Evolutionary conservation across 2,329 filamentous ascomycete species (phyloP).

Genomic region (Trichoderma arundinaceum): DNA sequence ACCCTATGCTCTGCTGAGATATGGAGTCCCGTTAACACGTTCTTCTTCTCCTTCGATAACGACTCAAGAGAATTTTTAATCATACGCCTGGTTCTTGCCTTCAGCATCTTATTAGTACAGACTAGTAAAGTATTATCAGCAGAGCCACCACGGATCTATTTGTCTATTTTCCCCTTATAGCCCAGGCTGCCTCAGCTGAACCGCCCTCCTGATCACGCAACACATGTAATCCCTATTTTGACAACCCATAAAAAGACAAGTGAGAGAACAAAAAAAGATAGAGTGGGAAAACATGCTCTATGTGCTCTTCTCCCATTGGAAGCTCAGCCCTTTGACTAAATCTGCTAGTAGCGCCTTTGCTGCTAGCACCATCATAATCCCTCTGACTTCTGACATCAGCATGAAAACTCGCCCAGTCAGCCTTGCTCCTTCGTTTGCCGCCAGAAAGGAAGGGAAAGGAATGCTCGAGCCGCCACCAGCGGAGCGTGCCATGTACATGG

Average conservation of each 20-base stretch:
- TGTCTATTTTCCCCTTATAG: too few relatives aligned
- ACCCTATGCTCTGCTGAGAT: conserved; percentile 10
- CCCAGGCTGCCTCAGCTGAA: neutral
- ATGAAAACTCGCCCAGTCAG: conserved; percentile 7
- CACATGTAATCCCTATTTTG: neutral
- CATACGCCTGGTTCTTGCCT: neutral
- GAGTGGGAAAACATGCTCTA: neutral
- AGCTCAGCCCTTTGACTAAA: neutral
- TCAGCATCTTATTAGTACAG: neutral
- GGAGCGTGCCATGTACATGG: neutral
- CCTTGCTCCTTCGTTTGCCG: conserved; percentile 7
- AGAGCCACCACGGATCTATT: conserved; percentile 5
- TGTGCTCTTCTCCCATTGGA: conserved; percentile 1
- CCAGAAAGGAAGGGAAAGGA: neutral
- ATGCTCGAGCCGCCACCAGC: neutral
- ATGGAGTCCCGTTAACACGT: neutral
- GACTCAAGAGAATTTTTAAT: neutral
- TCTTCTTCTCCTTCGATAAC: neutral
- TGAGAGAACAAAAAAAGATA: neutral
- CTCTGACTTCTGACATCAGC: conserved; percentile 22
- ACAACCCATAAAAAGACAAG: neutral
- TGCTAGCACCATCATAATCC: conserved; percentile 6
- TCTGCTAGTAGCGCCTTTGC: neutral
- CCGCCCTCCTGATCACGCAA: conserved; percentile 11
- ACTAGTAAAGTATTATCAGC: neutral